Evolutionary conservation across 192 early-diverging fungal species (phyloP), one percentile per base, ranked within the genome.

Genomic region (Rhizoclosmatium sp.): DNA sequence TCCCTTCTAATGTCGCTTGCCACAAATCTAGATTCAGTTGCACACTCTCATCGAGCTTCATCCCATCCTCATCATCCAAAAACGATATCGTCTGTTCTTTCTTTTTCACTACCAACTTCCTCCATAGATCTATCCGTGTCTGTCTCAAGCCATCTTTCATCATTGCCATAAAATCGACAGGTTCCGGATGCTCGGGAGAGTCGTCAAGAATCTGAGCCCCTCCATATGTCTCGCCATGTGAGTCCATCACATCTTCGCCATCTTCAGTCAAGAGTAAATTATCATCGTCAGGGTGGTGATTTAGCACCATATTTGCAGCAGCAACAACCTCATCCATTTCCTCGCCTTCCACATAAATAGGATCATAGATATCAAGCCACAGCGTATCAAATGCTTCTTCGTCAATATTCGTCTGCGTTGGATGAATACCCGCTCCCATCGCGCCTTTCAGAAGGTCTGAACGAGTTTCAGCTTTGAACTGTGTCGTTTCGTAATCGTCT

Each of bases 351-450:
- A 76, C 4, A 4, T 14, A 21, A 56, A 76, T 65, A 14, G 75
- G 75, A 46, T 76, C 75, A 56, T 76, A 76, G 7, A 59, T 47
- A 40, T 76, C 75, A 21, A 76, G 65, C 75, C 75, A 76, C 4
- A 62, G 59, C n/a, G 75, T 66, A 56, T 76, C 75, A 47, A 76
- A 76, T 23, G 75, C 75, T 41, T 76, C 75, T 65, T 76, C 19
- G 19, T 67, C 44, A 56, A 76, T 48, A 56, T 76, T 49, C 12
- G 16, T 16, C 42, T 76, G 75, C n/a, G 16, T 10, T 12, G 75
- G 75, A 5, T 66, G 75, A 14, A 76, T 76, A 4, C 75, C 75
- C 9, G 75, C 75, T 5, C 39, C 12, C 4, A 12, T n/a, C 0
- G 75, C 7, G 4, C 75, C 75, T 21, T 54, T 14, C 7, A 76